These are phyloP conservation scores for Penicillium sp. DNA, from an alignment of 2,329 filamentous ascomycete species.

Conservation along the genomic window DNA sequence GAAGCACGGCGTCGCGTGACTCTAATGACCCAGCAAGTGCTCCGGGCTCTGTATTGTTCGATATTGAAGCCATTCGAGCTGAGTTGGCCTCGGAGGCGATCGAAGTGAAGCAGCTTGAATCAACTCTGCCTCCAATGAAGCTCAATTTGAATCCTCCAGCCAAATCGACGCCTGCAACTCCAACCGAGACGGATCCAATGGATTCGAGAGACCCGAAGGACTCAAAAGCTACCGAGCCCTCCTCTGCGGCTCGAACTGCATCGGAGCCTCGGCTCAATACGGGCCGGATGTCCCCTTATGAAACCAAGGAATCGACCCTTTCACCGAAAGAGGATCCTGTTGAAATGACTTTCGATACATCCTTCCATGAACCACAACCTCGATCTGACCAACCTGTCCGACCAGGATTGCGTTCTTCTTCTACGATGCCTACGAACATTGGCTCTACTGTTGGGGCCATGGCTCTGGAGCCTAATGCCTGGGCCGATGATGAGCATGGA, in stretches of 20 bases:
- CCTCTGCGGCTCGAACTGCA: constrained; percentile 18
- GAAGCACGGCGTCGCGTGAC: constrained; percentile 28
- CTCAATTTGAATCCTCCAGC: constrained; percentile 54
- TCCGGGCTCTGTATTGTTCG: constrained; percentile 70
- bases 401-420: constrained; percentile 31
- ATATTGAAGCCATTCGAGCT: constrained; percentile 88
- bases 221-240: background rate
- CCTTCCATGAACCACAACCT: constrained; percentile 48
- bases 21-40: constrained; percentile 27
- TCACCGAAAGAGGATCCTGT: constrained; percentile 39
- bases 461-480: constrained; percentile 58
- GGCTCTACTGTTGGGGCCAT: constrained; percentile 29
- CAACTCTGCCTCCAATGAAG: constrained; percentile 86
- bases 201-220: constrained; percentile 10
- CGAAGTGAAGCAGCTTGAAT: constrained; percentile 77
- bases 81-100: constrained; percentile 72
- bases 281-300: constrained; percentile 5
- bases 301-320: constrained; percentile 11
- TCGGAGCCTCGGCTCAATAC: constrained; percentile 19
- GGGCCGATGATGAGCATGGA: constrained; percentile 65
- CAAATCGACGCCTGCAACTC: constrained; percentile 21
- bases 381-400: constrained; percentile 16
- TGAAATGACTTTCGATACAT: constrained; percentile 71
- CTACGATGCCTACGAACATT: constrained; percentile 31
- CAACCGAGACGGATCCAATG: constrained; percentile 40